Evolutionary conservation across 129 eudicot genomes (phyloP), one percentile per base, ranked within the genome.

Genomic region (Heracleum sosnowskyi): DNA sequence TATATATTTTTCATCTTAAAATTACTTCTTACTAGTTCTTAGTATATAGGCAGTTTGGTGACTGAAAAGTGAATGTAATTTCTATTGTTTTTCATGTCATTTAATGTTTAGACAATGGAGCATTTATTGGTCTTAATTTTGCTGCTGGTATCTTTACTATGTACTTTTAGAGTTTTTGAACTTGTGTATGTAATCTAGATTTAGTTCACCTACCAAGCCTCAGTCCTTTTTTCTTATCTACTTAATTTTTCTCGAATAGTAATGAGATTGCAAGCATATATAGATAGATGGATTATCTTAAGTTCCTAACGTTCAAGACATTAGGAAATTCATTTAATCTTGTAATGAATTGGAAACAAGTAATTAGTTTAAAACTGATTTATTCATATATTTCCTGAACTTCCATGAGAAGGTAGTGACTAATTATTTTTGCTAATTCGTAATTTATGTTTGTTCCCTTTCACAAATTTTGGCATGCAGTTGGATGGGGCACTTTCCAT

Each of bases 401-500:
- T 36, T 8, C 34, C 33, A 20, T 11, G 4, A 72, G 11, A 9
- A 24, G 18, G 6, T 20, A 7, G 2, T 16, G 10, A 20, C 6
- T 36, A 39, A 39, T 7, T 9, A 40, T 24, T 24, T 13, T 6
- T n/a, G 40, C 15, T 28, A 42, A 28, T 74, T 11, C 49, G 39
- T 26, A 16, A 12, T 15, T 1, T 28, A n/a, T 17, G 33, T 29
- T 26, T 41, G 1, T 73, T 36, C 22, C 31, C n/a, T 11, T 51
- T 70, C 24, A 77, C 73, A 42, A 47, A 28, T 5, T 69, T 37
- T 74, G 70, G 34, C 15, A 17, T 81, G 80, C 57, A 91, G 98
- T 86, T 75, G 97, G 98, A 76, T 93, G 98, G 98, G 98, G 98
- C 60, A 12, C 90, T 83, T 93, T 93, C 88, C 98, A 89, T 88